Base-by-base conservation (phyloP, 805 yeast species). In the Blastobotrys muscicola region DNA sequence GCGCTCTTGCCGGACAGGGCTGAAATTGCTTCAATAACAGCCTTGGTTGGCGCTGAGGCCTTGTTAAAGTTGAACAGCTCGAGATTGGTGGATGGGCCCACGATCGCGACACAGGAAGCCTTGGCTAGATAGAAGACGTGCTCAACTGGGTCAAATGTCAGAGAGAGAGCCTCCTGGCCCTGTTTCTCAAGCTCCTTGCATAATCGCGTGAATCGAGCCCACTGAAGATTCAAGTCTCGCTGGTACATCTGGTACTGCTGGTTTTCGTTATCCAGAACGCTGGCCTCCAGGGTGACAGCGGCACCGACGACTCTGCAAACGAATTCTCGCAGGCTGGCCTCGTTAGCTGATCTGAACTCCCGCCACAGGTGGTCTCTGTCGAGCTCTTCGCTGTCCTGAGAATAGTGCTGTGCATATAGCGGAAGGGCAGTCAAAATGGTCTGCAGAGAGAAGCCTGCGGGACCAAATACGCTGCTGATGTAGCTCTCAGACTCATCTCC, bases 191-290 rank as follows among this genome's bases (percentile, higher is more conserved):
- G 68, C 54, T 87, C 95, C 44, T 73, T 75, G 56, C 94, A 80
- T 20, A 87, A 66, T 2, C 84, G 70, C 45, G 78, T 81, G 45
- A 89, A 72, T 47, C 80, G 76, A 30, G 73, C 66, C 83, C 94
- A 80, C 52, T 79, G 79, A 29, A 70, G 70, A 39, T 64, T 60
- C n/a, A 70, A 48, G 33, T 66, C 65, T 4, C 61, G 46, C 16
- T 65, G 55, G 48, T 66, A 66, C 2, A 64, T 60, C 31, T 62
- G 58, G 36, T 61, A 63, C 29, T 61, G 62, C 30, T 51, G 39
- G 16, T 13, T 31, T 2, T 41, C 45, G 7, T 43, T 39, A 9
- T 30, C 36, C 26, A 20, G 6, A 6, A 36, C 31, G 16, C 40
- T 32, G 4, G 13, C 49, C 42, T 38, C 43, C 26, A 49, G 37